Conservation (phyloP, 306 rosid species). For the Fragaria iinumae region DNA sequence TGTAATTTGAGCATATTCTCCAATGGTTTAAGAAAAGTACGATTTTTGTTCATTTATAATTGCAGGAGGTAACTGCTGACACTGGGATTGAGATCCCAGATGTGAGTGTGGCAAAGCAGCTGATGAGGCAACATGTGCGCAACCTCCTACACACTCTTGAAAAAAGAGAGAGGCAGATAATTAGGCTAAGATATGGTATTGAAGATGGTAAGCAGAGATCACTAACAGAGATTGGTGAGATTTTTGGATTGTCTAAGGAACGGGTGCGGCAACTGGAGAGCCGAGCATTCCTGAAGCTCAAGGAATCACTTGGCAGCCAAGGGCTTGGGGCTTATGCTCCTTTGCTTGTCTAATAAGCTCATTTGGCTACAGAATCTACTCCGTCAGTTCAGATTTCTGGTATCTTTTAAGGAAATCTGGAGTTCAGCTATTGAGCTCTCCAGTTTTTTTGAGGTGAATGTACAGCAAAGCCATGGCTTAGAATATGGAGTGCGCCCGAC, state of each 20-base stretch:
- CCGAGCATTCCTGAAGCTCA: constrained; percentile 71
- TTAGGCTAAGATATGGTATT: constrained; percentile 79
- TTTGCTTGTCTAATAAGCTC: constrained; percentile 46
- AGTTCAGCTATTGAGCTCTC: constrained; percentile 17
- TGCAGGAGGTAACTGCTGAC: constrained; percentile 91
- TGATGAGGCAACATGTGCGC: constrained; percentile 75
- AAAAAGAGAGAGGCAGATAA: constrained; percentile 63
- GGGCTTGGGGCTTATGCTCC: constrained; percentile 65
- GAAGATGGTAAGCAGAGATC: constrained; percentile 65
- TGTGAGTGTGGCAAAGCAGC: constrained; percentile 55
- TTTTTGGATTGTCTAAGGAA: constrained; percentile 68
- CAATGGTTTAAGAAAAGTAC: not conserved
- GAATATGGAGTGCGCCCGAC: not conserved
- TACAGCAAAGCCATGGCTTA: constrained; percentile 24
- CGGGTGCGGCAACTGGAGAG: constrained; percentile 67
- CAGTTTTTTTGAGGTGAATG: constrained; percentile 17
- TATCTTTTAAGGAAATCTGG: constrained; percentile 22
- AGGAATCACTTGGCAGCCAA: constrained; percentile 53
- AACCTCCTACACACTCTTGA: constrained; percentile 53
- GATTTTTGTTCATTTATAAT: constrained; percentile 6
- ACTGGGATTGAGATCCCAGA: constrained; percentile 59
- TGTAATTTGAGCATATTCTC: not conserved
- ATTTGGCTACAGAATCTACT: constrained; percentile 23
- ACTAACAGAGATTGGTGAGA: constrained; percentile 53
- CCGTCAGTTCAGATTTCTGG: constrained; percentile 17